Conservation (phyloP, 2,329 filamentous ascomycete genomes). For the Metarhizium anisopliae region DNA sequence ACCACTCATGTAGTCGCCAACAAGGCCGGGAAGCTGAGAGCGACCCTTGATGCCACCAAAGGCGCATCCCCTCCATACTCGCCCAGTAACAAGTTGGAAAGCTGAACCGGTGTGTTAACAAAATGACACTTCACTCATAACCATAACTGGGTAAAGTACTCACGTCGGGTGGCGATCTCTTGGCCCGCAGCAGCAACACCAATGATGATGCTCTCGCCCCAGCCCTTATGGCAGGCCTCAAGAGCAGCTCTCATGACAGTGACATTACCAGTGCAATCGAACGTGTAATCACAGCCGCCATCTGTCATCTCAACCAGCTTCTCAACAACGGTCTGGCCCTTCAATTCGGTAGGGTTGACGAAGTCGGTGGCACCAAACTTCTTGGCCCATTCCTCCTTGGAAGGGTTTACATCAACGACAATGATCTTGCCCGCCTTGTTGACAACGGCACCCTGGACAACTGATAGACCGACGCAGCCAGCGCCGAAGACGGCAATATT, state of each 20-base stretch:
- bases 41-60: constrained; percentile 98
- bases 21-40: constrained; percentile 77
- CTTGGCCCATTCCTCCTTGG: constrained; percentile 82
- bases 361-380: constrained; percentile 98
- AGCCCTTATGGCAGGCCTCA: constrained; percentile 98
- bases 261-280: constrained; percentile 97
- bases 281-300: constrained; percentile 96
- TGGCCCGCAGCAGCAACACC: constrained; percentile 94
- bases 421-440: constrained; percentile 75
- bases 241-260: constrained; percentile 91
- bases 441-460: constrained; percentile 86
- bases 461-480: constrained; percentile 89
- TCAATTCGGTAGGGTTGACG: constrained; percentile 79
- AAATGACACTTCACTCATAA: background rate
- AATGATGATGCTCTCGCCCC: constrained; percentile 97
- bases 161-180: constrained; percentile 89
- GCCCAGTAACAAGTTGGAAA: constrained; percentile 97
- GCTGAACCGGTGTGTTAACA: constrained; percentile 40
- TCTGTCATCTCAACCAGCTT: constrained; percentile 96
- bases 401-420: constrained; percentile 67
- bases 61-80: constrained; percentile 95
- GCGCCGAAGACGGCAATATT: constrained; percentile 91
- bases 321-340: constrained; percentile 75
- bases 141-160: constrained; percentile 30
- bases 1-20: constrained; percentile 81